Conservation (phyloP, 306 rosid genomes). For the Trichosanthes cucumerina region DNA sequence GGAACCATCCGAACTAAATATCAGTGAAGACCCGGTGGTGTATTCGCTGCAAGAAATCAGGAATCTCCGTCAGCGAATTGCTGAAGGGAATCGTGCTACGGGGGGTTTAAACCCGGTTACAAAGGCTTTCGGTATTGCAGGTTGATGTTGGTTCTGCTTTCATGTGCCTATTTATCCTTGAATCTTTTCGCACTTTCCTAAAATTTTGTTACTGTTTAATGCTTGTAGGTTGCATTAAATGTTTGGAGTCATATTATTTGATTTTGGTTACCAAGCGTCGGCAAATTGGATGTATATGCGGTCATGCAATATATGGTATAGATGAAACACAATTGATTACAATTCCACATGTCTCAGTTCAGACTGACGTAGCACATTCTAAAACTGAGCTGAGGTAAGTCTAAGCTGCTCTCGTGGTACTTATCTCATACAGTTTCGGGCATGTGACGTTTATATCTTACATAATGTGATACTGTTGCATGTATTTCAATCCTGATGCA, state of each 20-base stretch:
- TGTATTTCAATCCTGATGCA: not conserved
- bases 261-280: conserved; percentile 82
- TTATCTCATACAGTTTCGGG: not conserved
- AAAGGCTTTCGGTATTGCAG: conserved; percentile 79
- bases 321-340: conserved; percentile 76
- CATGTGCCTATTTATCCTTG: not conserved
- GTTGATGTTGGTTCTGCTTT: conserved; percentile 26
- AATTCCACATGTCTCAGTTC: conserved; percentile 71
- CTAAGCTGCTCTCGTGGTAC: not conserved
- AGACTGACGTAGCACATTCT: conserved; percentile 75
- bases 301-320: conserved; percentile 79
- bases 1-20: conserved; percentile 68
- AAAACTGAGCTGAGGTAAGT: conserved; percentile 73
- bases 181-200: not conserved
- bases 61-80: conserved; percentile 69
- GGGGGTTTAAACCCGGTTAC: conserved; percentile 68
- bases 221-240: conserved; percentile 70
- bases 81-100: conserved; percentile 76
- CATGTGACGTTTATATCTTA: not conserved
- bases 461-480: not conserved
- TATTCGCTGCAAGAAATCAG: conserved; percentile 79
- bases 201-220: not conserved
- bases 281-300: conserved; percentile 80
- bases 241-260: conserved; percentile 83
- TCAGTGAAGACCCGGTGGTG: conserved; percentile 76